phyloP scores from a whole-genome alignment of 2,329 filamentous ascomycete species.

The Tolypocladium endophyticum region DNA sequence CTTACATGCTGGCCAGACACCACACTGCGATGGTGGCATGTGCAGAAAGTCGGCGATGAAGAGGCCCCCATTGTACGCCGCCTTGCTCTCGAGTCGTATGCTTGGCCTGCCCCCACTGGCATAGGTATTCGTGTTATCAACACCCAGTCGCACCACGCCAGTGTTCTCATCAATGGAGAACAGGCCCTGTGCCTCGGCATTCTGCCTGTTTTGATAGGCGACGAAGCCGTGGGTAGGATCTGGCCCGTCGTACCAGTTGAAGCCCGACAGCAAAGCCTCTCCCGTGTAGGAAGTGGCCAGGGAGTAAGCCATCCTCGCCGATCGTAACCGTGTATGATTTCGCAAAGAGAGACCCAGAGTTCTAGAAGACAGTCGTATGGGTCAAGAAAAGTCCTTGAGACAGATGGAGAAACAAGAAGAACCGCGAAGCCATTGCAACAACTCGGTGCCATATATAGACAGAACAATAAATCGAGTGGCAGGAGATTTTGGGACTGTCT shows the following conservation, averaged over 20 bases:
- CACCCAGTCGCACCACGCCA: slow-evolving; percentile 32
- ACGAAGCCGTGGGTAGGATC: slow-evolving; percentile 63
- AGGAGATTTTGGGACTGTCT: background rate
- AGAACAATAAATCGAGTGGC: background rate
- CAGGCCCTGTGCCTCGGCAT: slow-evolving; percentile 27
- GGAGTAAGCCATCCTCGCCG: slow-evolving; percentile 25
- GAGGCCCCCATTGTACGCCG: slow-evolving; percentile 53
- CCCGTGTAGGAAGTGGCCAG: slow-evolving; percentile 31
- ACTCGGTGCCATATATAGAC: background rate
- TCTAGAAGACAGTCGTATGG: background rate
- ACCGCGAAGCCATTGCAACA: background rate
- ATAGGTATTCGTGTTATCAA: slow-evolving; percentile 30
- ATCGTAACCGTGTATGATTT: slow-evolving; percentile 1
- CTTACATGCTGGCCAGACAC: slow-evolving; percentile 62
- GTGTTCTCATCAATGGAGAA: slow-evolving; percentile 30
- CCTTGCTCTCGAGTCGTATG: slow-evolving; percentile 56
- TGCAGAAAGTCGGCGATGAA: slow-evolving; percentile 63
- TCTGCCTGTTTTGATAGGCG: slow-evolving; percentile 36
- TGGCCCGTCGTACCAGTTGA: slow-evolving; percentile 36
- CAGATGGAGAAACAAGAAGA: background rate
- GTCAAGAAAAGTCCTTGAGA: background rate
- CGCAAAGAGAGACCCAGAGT: background rate
- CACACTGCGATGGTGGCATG: slow-evolving; percentile 62
- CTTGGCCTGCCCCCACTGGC: slow-evolving; percentile 38
- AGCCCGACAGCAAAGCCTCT: slow-evolving; percentile 32